Evolutionary conservation across 2,329 filamentous ascomycete species (phyloP), one percentile per base, ranked within the genome.

Genomic region (Cladosporium sp.): DNA sequence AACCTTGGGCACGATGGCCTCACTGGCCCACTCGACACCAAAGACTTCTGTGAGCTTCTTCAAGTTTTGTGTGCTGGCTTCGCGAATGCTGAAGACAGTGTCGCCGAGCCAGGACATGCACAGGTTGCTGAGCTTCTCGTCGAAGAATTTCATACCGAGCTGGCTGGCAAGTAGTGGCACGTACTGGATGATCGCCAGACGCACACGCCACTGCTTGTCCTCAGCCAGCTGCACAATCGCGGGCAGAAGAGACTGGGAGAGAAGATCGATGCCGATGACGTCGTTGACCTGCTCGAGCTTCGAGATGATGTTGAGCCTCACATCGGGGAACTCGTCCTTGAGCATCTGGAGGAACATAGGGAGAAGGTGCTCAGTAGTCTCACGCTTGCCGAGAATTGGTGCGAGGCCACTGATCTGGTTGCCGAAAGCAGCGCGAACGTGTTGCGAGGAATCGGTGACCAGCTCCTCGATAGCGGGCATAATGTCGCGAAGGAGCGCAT

Each of bases 261-360:
- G 89, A 21, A 96, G 87, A 68, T 99, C 95, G 79, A 99, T 99
- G 69, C 95, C 95, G 77, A 99, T 99, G 68, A 99, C 95, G 81
- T 97, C 92, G 82, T 99, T 99, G 70, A 99, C 95, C 69, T 96
- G 87, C 82, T 99, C 96, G 65, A 99, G 88, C 82, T 99, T 99
- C n/a, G 95, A 98, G 76, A 99, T 99, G 79, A 99, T 99, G 82
- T 99, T 96, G 67, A 99, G 88, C 69, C 95, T 91, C 61, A 99
- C 95, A 78, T 99, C 95, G 26, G 95, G 95, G 80, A 97, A 98
- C 77, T 99, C 95, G 75, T 99, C 95, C 86, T 98, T 99, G 74
- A 99, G 89, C 95, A 99, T 99, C 79, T 96, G 92, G 64, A 99
- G 86, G 81, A 99, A 98, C 94, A 99, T 99, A 64, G 95, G 95